Conservation (phyloP, 2,329 filamentous ascomycete genomes). For the Pseudohalonectria lignicola region DNA sequence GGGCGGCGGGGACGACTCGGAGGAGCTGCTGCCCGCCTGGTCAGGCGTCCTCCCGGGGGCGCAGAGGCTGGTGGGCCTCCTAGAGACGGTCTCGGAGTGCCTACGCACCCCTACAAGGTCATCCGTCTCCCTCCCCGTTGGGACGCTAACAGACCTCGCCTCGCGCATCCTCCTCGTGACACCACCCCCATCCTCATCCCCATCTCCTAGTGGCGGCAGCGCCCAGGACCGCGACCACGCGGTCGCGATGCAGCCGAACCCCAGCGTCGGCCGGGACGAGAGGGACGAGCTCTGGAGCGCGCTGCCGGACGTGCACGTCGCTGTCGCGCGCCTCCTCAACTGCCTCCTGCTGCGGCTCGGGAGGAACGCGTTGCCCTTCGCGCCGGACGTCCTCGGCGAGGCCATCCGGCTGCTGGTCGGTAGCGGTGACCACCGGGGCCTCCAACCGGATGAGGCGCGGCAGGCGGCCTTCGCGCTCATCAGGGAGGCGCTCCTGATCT, state of each 20-base stretch:
- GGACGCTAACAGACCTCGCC: constrained; percentile 55
- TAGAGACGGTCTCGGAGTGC: constrained; percentile 54
- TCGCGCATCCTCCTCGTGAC: constrained; percentile 59
- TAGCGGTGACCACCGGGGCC: constrained; percentile 28
- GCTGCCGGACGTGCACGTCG: constrained; percentile 64
- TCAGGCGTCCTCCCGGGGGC: constrained; percentile 62
- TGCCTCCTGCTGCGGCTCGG: constrained; percentile 47
- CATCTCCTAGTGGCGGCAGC: constrained; percentile 30
- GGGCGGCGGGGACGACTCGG: constrained; percentile 31
- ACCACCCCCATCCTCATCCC: constrained; percentile 25
- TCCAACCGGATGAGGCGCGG: constrained; percentile 36
- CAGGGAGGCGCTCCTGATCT: constrained; percentile 42
- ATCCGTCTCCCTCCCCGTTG: constrained; percentile 56
- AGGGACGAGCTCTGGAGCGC: constrained; percentile 66
- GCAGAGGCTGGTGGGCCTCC: constrained; percentile 55
- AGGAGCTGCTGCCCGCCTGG: constrained; percentile 56
- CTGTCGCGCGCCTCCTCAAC: constrained; percentile 52
- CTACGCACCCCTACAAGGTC: constrained; percentile 53
- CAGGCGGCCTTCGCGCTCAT: constrained; percentile 49
- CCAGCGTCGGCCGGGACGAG: constrained; percentile 68
- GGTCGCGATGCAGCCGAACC: constrained; percentile 50
- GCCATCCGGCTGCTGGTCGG: constrained; percentile 55
- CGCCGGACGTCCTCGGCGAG: constrained; percentile 59
- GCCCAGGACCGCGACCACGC: constrained; percentile 32
- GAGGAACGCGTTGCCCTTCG: constrained; percentile 44